Percentiles rank a stretch among this genome's conserved stretches.
Evolutionary conservation across 2,329 filamentous ascomycete genomes (phyloP).

Genomic region (Beauveria rudraprayagi): DNA sequence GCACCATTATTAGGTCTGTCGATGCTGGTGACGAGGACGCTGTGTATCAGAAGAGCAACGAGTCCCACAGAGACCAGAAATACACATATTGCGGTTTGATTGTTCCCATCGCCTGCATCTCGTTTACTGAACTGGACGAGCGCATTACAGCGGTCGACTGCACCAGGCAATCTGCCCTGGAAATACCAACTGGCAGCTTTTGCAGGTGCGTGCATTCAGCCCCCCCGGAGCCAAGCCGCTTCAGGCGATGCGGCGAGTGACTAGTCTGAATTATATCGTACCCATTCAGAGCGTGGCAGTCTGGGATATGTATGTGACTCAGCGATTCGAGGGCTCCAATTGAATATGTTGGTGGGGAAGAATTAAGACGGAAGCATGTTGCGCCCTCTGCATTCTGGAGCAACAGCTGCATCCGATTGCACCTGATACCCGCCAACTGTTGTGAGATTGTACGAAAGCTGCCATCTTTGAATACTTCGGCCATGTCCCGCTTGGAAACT

Average conservation of each 20-base stretch:
- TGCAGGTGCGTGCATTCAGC: neutral
- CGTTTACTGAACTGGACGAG: neutral
- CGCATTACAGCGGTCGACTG: neutral
- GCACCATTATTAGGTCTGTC: neutral
- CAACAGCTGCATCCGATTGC: neutral
- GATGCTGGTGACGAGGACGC: neutral
- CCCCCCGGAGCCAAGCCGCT: neutral
- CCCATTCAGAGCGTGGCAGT: neutral
- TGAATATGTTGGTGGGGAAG: neutral
- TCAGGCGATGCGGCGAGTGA: neutral
- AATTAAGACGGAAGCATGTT: neutral
- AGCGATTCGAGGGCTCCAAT: neutral
- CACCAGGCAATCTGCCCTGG: neutral
- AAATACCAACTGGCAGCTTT: neutral
- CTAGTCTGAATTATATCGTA: neutral
- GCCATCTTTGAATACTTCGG: neutral
- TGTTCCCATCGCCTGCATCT: neutral
- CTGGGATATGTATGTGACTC: neutral
- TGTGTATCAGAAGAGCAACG: neutral
- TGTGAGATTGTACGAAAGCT: constrained; percentile 7
- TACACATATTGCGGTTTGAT: neutral
- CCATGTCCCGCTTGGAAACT: neutral
- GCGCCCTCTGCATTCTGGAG: neutral
- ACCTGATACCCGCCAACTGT: neutral
- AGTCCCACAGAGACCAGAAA: neutral